phyloP scores from a whole-genome alignment of 2,329 filamentous ascomycete genomes.

The Colletotrichum graminicola region DNA sequence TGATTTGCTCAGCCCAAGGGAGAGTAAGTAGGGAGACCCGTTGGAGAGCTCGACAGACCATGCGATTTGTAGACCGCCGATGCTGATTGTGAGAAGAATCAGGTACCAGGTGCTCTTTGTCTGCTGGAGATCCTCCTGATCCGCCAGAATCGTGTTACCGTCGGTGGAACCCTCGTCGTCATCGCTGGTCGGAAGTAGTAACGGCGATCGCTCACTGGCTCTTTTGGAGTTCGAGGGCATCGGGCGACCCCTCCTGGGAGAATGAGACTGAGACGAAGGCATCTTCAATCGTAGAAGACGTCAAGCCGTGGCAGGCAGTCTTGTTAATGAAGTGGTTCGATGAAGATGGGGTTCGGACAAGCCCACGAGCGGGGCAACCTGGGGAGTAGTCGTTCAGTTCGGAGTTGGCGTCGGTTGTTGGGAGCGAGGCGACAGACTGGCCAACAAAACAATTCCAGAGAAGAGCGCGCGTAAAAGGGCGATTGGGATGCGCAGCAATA shows the following conservation, averaged over 20 bases:
- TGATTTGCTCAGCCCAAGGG: slow-evolving; percentile 85
- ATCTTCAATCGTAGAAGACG: slow-evolving; percentile 14
- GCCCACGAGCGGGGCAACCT: slow-evolving; percentile 36
- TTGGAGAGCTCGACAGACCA: slow-evolving; percentile 97
- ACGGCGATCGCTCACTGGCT: slow-evolving; percentile 36
- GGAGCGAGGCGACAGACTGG: slow-evolving; percentile 3
- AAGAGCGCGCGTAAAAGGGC: slow-evolving; percentile 22
- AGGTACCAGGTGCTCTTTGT: slow-evolving; percentile 90
- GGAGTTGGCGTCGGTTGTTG: slow-evolving; percentile 8
- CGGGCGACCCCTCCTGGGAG: slow-evolving; percentile 37
- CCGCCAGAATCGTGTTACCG: slow-evolving; percentile 21
- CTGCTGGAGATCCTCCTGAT: slow-evolving; percentile 58
- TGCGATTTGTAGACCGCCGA: slow-evolving; percentile 91
- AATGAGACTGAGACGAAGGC: slow-evolving; percentile 33
- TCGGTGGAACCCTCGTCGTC: slow-evolving; percentile 34
- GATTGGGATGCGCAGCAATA: slow-evolving; percentile 3
- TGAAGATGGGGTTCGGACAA: slow-evolving; percentile 17
- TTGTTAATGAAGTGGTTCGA: slow-evolving; percentile 16
- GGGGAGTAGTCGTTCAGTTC: slow-evolving; percentile 24
- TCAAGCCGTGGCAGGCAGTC: neutral
- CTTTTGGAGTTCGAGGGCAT: slow-evolving; percentile 28
- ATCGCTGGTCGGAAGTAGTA: slow-evolving; percentile 34
- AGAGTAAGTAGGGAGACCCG: slow-evolving; percentile 86
- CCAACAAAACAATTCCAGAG: neutral
- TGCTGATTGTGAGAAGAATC: slow-evolving; percentile 85